Evolutionary conservation across 2,329 filamentous ascomycete species (phyloP).

Genomic region (Parafenestella ontariensis): DNA sequence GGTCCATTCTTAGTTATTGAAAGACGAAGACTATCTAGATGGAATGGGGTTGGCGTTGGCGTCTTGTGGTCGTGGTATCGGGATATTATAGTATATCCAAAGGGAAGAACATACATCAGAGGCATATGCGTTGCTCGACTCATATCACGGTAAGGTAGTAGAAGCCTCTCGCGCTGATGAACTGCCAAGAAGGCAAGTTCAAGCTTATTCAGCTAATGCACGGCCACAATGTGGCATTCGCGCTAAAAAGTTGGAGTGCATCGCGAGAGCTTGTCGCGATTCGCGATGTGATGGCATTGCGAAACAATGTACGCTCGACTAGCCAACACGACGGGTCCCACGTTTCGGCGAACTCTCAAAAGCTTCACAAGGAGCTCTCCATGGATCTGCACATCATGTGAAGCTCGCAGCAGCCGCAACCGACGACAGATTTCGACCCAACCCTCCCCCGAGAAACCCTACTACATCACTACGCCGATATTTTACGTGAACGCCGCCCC

Average conservation of each 20-base stretch:
- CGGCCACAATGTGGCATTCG: conserved; percentile 19
- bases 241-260: conserved; percentile 24
- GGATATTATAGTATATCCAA: too few relatives aligned
- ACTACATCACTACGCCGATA: conserved; percentile 94
- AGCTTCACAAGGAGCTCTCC: conserved; percentile 16
- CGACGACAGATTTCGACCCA: conserved; percentile 30
- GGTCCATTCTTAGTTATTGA: too few relatives aligned
- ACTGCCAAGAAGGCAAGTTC: not conserved
- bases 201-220: conserved; percentile 10
- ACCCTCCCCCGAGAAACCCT: conserved; percentile 70
- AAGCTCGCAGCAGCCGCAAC: conserved; percentile 18
- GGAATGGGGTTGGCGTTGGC: too few relatives aligned
- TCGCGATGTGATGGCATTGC: conserved; percentile 19
- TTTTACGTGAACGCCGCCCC: conserved; percentile 99
- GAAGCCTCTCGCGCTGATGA: not conserved
- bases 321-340: conserved; percentile 23
- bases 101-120: not conserved
- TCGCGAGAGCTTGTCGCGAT: conserved; percentile 9
- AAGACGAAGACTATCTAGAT: too few relatives aligned
- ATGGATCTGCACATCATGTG: conserved; percentile 37
- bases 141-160: not conserved
- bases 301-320: conserved; percentile 41
- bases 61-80: too few relatives aligned
- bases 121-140: not conserved
- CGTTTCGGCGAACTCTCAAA: conserved; percentile 24